Base-by-base conservation (phyloP, 176 grass and related monocot species). In the Thalia dealbata region DNA sequence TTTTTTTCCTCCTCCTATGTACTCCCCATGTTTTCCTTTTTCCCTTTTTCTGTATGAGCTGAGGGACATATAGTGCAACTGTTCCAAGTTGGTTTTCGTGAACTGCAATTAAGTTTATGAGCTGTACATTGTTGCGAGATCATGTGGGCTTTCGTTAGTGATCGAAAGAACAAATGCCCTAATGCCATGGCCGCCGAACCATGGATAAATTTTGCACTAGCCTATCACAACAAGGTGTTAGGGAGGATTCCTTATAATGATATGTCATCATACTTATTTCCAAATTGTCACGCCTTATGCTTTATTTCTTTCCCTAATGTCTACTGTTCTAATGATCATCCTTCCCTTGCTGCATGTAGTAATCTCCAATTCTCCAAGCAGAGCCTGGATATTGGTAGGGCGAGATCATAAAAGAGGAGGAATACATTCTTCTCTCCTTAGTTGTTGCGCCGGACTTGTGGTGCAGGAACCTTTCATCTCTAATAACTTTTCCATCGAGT, bases 121-220 rank as follows among this genome's bases (percentile, higher is more conserved):
- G 27, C 30, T 65, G 62, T 65, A 65, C 62, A 65, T 65, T 65
- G 15, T 35, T 65, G 62, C 28, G 62, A 65, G 14, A 35, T 32
- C 15, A 18, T 65, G 13, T 35, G 27, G 19, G 19, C 21, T 8
- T 58, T 58, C 18, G 32, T 30, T 11, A n/a, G 22, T 61, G 9
- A 23, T n/a, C 10, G 23, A 10, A 24, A 23, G 21, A 61, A 61
- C 56, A 61, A 61, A 61, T 61, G 18, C 0, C 56, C 56, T 24
- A 61, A 61, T 61, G 18, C 0, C 56, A 61, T 61, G 56, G 56
- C 56, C 23, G n/a, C 25, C n/a, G 56, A 61, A 23, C 56, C 56
- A 61, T 61, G 56, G 56, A 61, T 23, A 23, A 23, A 61, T 61
- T 61, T 48, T 48, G 45, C 45, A 48, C 10, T 48, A 48, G 45